A percentile compares a stretch with the other conserved stretches of the same genome.
Conservation (phyloP, 163 green algal species). For the Trebouxia gelatinosa region DNA sequence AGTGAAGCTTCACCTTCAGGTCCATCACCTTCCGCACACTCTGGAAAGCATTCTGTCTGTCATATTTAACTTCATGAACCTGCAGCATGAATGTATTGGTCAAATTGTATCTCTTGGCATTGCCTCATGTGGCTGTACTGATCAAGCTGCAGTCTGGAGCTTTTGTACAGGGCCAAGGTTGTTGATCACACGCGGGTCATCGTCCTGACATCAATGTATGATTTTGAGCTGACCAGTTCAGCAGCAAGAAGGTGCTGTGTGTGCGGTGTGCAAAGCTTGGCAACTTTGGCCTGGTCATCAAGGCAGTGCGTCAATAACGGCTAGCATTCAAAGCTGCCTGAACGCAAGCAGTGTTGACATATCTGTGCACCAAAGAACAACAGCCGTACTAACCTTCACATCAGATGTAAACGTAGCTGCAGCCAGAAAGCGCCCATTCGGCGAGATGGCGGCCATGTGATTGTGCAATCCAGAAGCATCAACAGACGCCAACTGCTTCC, state of each 20-base stretch:
- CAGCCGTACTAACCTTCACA: conserved; percentile 55
- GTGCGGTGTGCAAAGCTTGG: background rate
- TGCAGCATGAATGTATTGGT: conserved; percentile 77
- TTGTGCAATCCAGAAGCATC: conserved; percentile 76
- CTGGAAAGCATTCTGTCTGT: conserved; percentile 35
- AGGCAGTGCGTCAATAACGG: background rate
- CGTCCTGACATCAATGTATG: conserved; percentile 67
- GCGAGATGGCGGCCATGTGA: conserved; percentile 69
- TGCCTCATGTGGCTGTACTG: too few species aligned
- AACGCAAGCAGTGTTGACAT: too few species aligned
- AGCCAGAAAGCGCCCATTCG: conserved; percentile 73
- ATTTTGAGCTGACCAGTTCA: conserved; percentile 36
- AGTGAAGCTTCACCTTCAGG: conserved; percentile 40
- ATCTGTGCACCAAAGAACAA: conserved; percentile 51
- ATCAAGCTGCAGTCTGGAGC: too few species aligned
- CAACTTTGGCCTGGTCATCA: background rate
- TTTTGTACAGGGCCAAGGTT: too few species aligned
- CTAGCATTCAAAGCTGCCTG: background rate
- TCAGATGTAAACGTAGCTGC: conserved; percentile 81
- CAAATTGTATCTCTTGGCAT: too few species aligned
- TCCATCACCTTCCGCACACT: conserved; percentile 43
- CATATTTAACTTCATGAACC: conserved; percentile 48
- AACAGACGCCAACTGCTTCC: conserved; percentile 39
- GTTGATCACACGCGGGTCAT: too few species aligned
- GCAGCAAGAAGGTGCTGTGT: background rate